Base-by-base conservation (phyloP, 1,284 basidiomycete genomes). In the Neonothopanus nambi region DNA sequence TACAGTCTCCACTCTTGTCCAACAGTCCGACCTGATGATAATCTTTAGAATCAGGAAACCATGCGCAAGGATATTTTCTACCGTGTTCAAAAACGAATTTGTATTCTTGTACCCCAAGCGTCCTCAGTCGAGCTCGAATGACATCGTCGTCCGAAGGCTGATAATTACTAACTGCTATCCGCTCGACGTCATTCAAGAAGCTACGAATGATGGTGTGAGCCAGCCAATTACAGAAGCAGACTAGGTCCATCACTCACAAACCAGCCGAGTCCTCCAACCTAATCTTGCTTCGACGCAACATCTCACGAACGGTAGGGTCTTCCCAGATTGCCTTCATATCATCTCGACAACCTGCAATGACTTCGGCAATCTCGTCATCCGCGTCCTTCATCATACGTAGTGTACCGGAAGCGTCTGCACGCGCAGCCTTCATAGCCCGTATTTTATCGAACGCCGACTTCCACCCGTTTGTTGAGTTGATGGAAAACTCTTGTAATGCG, bases 91-190 rank as follows among this genome's bases (percentile, higher is more conserved):
- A 82, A 47, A 76, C 71, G 57, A 89, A 84, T 39, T 71, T 71
- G 62, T 90, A 84, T 63, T 90, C 87, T 66, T 90, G 87, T 9
- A 90, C 81, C 36, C 87, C 88, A 12, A 89, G 70, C 0, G 87
- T 90, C 45, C 82, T 70, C 33, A 90, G 70, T 12, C 88, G 82
- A 45, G 87, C 84, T 23, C 87, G 81, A 42, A 90, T 76, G 38
- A 90, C 79, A 63, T 90, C 87, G 48, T 83, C 77, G 60, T 90
- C 88, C 4, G 79, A 82, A 0, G 88, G 87, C 57, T 81, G 75
- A 62, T 89, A 90, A 51, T 70, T 70, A 11, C 70, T 68, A 18
- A 70, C 68, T 13, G 84, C 82, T 50, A 90, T 84, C 39, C 87
- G 82, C 8, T 81, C 80, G 11, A 82, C 70, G 51, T 90, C 84